Base-by-base conservation (phyloP, 2,329 filamentous ascomycete species). In the Apiospora kogelbergensis region DNA sequence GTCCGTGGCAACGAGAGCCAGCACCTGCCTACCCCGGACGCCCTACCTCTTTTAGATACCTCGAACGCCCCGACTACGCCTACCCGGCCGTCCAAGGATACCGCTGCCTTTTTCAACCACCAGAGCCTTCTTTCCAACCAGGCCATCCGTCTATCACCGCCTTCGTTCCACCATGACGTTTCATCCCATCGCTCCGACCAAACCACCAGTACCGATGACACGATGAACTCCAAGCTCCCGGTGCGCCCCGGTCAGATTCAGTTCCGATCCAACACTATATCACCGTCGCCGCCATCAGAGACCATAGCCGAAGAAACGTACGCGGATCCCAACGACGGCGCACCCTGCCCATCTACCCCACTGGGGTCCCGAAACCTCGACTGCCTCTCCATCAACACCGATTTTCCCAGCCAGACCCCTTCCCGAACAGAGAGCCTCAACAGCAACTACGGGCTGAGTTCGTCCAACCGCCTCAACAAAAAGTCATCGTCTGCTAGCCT, bases 401-500 rank as follows among this genome's bases (percentile, higher is more conserved):
- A 82, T 68, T 71, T 80, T 65, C 13, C 40, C 33, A 66, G 11
- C 42, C 76, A 73, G 70, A 69, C 68, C 57, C 76, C 70, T 40
- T 69, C 69, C 48, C 76, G 74, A 63, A 73, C 73, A 76, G 81
- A 77, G 70, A 80, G 78, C 81, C 76, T 82, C 72, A 79, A 79
- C 74, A 78, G 78, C 68, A 78, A 79, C 71, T 71, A 69, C 69
- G 71, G 75, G 78, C 53, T 79, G 80, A 17, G 73, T 77, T 76
- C 75, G 63, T 73, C 73, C 33, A 76, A 77, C 6, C 76, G 76
- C 46, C 73, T 84, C 40, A 79, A 81, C 42, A 81, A 79, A 72
- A 81, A 83, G 70, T 74, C 79, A 11, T 85, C 84, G 0, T 76
- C 79, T 5, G 81, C 85, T 24, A 85, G 80, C 41, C 76, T 88